Base-by-base conservation (phyloP, 208 protist genomes). In the Trypanosoma mega region DNA sequence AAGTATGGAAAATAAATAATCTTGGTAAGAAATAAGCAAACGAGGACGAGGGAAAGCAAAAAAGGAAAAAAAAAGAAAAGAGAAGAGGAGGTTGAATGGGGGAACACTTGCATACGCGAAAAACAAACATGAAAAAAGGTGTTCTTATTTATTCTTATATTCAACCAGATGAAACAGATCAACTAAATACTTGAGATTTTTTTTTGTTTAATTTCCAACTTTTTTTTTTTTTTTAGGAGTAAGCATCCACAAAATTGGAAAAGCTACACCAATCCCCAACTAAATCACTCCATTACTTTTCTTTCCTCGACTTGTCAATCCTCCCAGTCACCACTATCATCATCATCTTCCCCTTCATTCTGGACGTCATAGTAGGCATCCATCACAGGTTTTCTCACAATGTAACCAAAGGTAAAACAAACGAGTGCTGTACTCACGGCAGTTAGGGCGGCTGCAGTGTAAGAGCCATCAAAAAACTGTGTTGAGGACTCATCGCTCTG, bases 321-420 rank as follows among this genome's bases (percentile, higher is more conserved):
- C n/a, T n/a, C n/a, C n/a, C n/a, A n/a, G n/a, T n/a, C n/a, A n/a
- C n/a, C n/a, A n/a, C n/a, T n/a, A n/a, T n/a, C 52, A 9, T 27
- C n/a, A 2, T 57, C 5, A 12, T 55, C 39, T 24, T 72, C 24
- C 12, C 37, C n/a, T 23, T 62, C 58, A 8, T 55, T 60, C 21
- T 66, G 55, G 0, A 59, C 63, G 24, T 62, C 44, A 5, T 57
- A 36, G 50, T 89, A 80, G 9, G 82, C 79, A 30, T 83, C 76
- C 50, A 87, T 23, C 4, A 92, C 74, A 0, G 85, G 77, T 50
- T 76, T 85, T 41, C 74, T 79, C 8, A 89, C 49, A 66, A 81
- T 49, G 60, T 85, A 92, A 26, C 48, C 61, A 59, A 82, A 87
- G 3, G 78, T 88, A 29, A 84, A 64, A 9, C 53, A 3, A 44